phyloP scores from a whole-genome alignment of 768 basidiomycete genomes.

The Tricholoma sp. region DNA sequence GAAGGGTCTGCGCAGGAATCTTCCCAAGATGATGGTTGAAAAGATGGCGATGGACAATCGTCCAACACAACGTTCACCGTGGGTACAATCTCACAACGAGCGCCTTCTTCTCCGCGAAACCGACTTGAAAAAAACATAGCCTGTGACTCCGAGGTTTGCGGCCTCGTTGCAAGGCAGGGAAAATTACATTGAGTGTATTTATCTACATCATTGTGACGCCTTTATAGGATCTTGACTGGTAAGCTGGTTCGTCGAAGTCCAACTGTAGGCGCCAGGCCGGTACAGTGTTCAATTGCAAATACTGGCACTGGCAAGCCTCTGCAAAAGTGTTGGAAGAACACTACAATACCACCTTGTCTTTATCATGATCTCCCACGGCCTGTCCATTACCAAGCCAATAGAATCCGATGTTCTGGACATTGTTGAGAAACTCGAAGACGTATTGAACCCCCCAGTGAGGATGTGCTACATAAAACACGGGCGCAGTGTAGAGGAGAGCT shows the following conservation, averaged over 20 bases:
- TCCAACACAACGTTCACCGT: not conserved
- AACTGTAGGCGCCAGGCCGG: too few species aligned
- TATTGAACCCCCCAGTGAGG: slow-evolving; percentile 70
- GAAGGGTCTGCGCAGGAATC: not conserved
- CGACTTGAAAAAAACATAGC: not conserved
- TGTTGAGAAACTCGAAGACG: slow-evolving; percentile 42
- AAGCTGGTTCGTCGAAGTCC: too few species aligned
- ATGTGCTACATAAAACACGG: slow-evolving; percentile 39
- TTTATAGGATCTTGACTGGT: too few species aligned
- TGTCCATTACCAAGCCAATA: slow-evolving; percentile 61
- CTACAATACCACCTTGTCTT: slow-evolving; percentile 18
- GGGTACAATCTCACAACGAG: not conserved
- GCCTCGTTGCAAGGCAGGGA: not conserved
- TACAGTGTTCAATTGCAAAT: too few species aligned
- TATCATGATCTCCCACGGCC: slow-evolving; percentile 50
- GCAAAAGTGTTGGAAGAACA: slow-evolving; percentile 1
- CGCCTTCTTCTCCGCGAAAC: too few species aligned
- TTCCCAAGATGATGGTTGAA: not conserved
- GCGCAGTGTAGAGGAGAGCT: slow-evolving; percentile 50
- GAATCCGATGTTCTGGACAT: slow-evolving; percentile 41
- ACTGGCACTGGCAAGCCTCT: slow-evolving; percentile 50
- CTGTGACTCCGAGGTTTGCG: not conserved
- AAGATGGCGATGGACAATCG: not conserved
- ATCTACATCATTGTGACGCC: too few species aligned
- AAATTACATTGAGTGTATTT: not conserved